These are phyloP conservation scores for Lachancea dasiensis DNA, from an alignment of 805 yeast species.

Conservation along the genomic window DNA sequence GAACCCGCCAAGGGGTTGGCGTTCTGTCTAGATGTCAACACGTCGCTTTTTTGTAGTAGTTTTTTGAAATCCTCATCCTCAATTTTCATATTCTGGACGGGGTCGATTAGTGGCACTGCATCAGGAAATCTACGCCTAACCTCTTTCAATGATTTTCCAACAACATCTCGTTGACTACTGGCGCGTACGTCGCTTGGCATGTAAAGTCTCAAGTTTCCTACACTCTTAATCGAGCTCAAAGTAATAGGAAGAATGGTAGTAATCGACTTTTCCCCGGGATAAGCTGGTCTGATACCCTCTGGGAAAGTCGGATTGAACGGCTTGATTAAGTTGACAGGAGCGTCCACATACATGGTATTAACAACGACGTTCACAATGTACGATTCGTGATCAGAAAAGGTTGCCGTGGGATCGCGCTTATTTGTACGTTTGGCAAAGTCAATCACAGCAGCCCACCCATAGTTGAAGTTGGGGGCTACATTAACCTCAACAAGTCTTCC, in stretches of 20 bases:
- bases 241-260: conserved; percentile 83
- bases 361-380: conserved; percentile 84
- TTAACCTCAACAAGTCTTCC: conserved; percentile 77
- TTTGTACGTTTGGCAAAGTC: conserved; percentile 64
- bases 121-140: conserved; percentile 80
- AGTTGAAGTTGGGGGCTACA: conserved; percentile 50
- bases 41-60: conserved; percentile 71
- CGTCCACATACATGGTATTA: conserved; percentile 66
- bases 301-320: conserved; percentile 74
- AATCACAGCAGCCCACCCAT: conserved; percentile 96
- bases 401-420: conserved; percentile 52
- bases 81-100: conserved; percentile 88
- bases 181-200: conserved; percentile 73
- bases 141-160: conserved; percentile 69
- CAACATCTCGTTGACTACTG: conserved; percentile 51
- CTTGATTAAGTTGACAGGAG: conserved; percentile 78
- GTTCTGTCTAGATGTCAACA: conserved; percentile 66
- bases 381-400: conserved; percentile 78
- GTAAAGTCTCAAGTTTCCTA: conserved; percentile 75
- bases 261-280: conserved; percentile 60
- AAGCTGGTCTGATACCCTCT: conserved; percentile 83
- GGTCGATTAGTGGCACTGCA: conserved; percentile 88
- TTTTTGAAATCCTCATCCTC: conserved; percentile 70
- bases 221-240: conserved; percentile 61
- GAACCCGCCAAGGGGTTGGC: conserved; percentile 64